Evolutionary conservation across 2,329 filamentous ascomycete species (phyloP).

Genomic region (Myriosclerotinia duriaeana): DNA sequence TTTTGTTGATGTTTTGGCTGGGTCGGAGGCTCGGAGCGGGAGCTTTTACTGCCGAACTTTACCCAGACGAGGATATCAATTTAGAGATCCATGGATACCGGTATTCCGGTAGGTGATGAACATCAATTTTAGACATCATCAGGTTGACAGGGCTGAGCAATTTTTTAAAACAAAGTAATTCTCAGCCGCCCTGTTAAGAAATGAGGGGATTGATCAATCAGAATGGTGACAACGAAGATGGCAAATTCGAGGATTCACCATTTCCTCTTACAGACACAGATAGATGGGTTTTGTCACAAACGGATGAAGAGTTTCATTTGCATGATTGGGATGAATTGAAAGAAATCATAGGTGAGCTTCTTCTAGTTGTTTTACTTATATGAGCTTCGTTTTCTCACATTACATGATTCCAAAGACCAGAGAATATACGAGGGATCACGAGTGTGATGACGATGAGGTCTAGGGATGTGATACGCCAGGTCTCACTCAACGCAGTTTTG

Average conservation of each 20-base stretch:
- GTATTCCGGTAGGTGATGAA: neutral
- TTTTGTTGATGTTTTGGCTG: neutral
- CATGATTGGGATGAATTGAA: slow-evolving; percentile 74
- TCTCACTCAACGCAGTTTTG: neutral
- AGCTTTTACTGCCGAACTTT: slow-evolving; percentile 19
- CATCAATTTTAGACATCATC: too few species aligned
- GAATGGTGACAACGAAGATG: slow-evolving; percentile 7
- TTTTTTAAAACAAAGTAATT: slow-evolving; percentile 7
- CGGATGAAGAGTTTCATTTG: slow-evolving; percentile 68
- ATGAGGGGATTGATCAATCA: slow-evolving; percentile 11
- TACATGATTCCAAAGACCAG: neutral
- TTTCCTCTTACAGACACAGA: slow-evolving; percentile 62
- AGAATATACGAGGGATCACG: slow-evolving; percentile 2
- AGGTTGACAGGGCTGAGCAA: slow-evolving; percentile 23
- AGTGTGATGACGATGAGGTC: slow-evolving; percentile 5
- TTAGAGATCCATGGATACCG: neutral
- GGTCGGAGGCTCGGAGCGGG: slow-evolving; percentile 12
- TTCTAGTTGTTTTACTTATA: neutral
- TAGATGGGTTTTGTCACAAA: slow-evolving; percentile 57
- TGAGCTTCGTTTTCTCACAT: neutral
- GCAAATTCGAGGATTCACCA: slow-evolving; percentile 41
- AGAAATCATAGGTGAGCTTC: slow-evolving; percentile 59
- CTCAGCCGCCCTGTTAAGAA: slow-evolving; percentile 19
- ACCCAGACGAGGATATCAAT: slow-evolving; percentile 18
- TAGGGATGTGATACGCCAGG: neutral